These are phyloP conservation scores for Leccinum disarticulatum DNA, from an alignment of 768 basidiomycete genomes.

Conservation along the genomic window DNA sequence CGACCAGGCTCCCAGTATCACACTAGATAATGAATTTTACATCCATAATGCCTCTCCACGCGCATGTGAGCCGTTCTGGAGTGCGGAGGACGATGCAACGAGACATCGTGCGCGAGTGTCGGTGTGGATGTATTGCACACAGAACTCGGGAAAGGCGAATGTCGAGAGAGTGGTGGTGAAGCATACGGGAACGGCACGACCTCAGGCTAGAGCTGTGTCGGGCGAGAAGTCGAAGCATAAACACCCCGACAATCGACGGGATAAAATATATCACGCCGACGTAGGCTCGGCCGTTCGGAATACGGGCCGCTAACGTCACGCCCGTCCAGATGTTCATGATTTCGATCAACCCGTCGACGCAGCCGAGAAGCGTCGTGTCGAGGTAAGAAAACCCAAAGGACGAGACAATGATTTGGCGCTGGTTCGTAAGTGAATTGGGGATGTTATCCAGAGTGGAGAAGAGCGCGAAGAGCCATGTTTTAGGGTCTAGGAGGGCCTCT, in stretches of 20 bases:
- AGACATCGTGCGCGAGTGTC: no score
- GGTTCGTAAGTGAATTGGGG: conserved; percentile 68
- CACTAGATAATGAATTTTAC: no score
- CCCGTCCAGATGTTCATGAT: conserved; percentile 72
- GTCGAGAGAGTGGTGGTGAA: no score
- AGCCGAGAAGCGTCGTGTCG: conserved; percentile 68
- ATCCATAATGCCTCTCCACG: no score
- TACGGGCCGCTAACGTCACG: conserved; percentile 53
- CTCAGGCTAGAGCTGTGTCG: no score
- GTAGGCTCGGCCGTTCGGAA: conserved; percentile 59
- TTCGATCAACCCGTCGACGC: conserved; percentile 63
- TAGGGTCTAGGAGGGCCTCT: conserved; percentile 66
- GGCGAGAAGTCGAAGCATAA: no score
- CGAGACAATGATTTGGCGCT: conserved; percentile 60
- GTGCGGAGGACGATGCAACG: no score
- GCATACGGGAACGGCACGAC: no score
- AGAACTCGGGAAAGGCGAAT: no score
- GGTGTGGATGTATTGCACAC: no score
- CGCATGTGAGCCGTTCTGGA: no score
- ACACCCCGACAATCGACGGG: conserved; percentile 62
- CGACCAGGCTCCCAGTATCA: no score
- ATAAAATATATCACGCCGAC: conserved; percentile 58
- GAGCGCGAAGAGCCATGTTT: conserved; percentile 76
- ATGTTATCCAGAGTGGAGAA: conserved; percentile 62
- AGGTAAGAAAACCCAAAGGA: conserved; percentile 61